Percentiles rank a stretch among this genome's conserved stretches.
phyloP scores from a whole-genome alignment of 148 eudicot genomes.

The Pharnaceum exiguum region DNA sequence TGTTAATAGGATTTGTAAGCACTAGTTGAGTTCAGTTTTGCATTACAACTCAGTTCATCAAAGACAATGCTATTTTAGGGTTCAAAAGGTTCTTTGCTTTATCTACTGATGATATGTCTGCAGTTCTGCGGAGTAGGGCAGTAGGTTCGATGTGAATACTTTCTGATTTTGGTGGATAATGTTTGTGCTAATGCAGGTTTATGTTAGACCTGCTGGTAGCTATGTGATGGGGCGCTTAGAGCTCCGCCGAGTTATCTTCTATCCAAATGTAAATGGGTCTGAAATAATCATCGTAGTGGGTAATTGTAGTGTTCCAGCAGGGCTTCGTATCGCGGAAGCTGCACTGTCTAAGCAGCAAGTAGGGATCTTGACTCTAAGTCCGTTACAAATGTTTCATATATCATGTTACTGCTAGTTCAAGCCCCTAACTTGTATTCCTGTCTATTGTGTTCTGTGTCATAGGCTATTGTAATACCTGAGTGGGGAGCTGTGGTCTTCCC shows the following conservation, averaged over 20 bases:
- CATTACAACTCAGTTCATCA: too few species aligned
- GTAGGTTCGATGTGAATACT: too few species aligned
- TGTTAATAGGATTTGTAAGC: too few species aligned
- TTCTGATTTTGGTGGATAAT: background rate
- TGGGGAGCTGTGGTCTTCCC: constrained; percentile 85
- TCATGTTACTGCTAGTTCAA: too few species aligned
- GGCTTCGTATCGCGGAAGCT: constrained; percentile 87
- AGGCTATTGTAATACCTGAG: constrained; percentile 84
- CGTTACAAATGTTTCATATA: background rate
- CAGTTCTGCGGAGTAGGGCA: too few species aligned
- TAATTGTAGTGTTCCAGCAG: constrained; percentile 74
- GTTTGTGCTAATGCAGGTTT: constrained; percentile 50
- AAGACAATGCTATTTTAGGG: too few species aligned
- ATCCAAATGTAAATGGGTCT: constrained; percentile 53
- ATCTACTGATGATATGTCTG: too few species aligned
- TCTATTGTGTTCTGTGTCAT: constrained; percentile 26
- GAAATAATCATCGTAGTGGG: constrained; percentile 71
- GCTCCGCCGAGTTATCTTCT: constrained; percentile 64
- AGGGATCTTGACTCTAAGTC: constrained; percentile 5
- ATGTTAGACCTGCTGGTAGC: constrained; percentile 99
- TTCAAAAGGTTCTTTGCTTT: too few species aligned
- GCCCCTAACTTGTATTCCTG: background rate
- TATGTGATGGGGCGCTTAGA: constrained; percentile 93
- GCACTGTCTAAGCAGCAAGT: constrained; percentile 71
- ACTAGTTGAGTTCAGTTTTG: too few species aligned